A percentile compares a stretch with the other conserved stretches of the same genome.
Conservation (phyloP, 805 yeast genomes). For the Ogataea trehaloabstinens region DNA sequence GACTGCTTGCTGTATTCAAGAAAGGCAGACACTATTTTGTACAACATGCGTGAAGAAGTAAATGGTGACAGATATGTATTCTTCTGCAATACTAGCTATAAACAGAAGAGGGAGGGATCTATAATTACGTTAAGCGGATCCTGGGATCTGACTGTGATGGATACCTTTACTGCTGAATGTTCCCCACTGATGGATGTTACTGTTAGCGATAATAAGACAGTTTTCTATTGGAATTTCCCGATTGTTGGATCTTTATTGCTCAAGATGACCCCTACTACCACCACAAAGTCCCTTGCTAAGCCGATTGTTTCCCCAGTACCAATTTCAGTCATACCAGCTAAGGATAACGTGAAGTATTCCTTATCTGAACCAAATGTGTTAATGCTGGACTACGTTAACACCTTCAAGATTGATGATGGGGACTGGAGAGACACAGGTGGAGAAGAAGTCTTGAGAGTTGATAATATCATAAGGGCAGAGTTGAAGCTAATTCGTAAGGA, state of each 20-base stretch:
- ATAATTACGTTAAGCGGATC: constrained; percentile 8
- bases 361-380: constrained; percentile 10
- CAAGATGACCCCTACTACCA: constrained; percentile 4
- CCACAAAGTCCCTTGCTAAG: not conserved
- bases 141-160: constrained; percentile 8
- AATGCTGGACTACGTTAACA: constrained; percentile 8
- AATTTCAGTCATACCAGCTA: not conserved
- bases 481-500: constrained; percentile 2
- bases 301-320: not conserved
- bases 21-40: constrained; percentile 4
- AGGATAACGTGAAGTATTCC: constrained; percentile 3
- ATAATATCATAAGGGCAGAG: constrained; percentile 3
- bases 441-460: constrained; percentile 9
- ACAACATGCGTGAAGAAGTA: constrained; percentile 8
- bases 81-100: constrained; percentile 8
- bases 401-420: constrained; percentile 6
- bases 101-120: constrained; percentile 5
- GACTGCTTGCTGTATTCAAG: constrained; percentile 10
- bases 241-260: constrained; percentile 7
- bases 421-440: constrained; percentile 6
- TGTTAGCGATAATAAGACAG: constrained; percentile 1
- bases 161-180: constrained; percentile 6
- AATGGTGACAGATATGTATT: constrained; percentile 7
- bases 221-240: constrained; percentile 9
- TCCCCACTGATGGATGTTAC: constrained; percentile 3